Percentiles rank a stretch among this genome's conserved stretches.
Conservation (phyloP, 495 filamentous ascomycete species). For the Neurospora hispaniola region DNA sequence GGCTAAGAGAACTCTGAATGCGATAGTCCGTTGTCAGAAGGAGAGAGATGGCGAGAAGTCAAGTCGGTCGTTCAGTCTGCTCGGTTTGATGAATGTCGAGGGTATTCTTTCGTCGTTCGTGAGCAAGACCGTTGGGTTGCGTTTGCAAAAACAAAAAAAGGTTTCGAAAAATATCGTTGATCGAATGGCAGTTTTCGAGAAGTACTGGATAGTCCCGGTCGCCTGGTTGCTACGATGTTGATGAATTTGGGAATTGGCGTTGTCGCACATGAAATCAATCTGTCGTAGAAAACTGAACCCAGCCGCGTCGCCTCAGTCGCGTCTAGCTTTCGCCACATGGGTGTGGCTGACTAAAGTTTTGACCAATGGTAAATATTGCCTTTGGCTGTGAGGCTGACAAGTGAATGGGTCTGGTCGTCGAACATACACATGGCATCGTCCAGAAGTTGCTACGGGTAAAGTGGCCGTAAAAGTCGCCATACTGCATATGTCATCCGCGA, state of each 20-base stretch:
- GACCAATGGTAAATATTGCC: not conserved
- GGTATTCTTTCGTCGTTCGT: not conserved
- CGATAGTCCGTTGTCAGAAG: not conserved
- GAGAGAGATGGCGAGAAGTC: not conserved
- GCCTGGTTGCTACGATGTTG: not conserved
- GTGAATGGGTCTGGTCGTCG: slow-evolving; percentile 6
- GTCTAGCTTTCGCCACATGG: not conserved
- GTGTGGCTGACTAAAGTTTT: not conserved
- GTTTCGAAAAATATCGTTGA: not conserved
- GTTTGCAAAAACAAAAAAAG: not conserved
- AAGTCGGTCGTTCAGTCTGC: not conserved
- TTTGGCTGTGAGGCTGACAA: slow-evolving; percentile 1
- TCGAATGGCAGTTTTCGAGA: not conserved
- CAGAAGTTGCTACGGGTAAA: not conserved
- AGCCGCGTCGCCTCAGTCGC: not conserved
- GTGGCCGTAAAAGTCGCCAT: not conserved
- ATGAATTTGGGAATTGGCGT: not conserved
- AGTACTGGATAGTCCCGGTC: not conserved
- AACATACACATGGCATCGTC: slow-evolving; percentile 4
- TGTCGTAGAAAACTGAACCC: not conserved
- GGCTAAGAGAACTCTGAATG: not conserved
- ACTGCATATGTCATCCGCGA: not conserved
- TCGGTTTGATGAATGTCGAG: not conserved
- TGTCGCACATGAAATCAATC: not conserved
- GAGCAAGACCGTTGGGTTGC: not conserved